Conservation (phyloP, 164 flowering plant species). For the Tinospora cordifolia region DNA sequence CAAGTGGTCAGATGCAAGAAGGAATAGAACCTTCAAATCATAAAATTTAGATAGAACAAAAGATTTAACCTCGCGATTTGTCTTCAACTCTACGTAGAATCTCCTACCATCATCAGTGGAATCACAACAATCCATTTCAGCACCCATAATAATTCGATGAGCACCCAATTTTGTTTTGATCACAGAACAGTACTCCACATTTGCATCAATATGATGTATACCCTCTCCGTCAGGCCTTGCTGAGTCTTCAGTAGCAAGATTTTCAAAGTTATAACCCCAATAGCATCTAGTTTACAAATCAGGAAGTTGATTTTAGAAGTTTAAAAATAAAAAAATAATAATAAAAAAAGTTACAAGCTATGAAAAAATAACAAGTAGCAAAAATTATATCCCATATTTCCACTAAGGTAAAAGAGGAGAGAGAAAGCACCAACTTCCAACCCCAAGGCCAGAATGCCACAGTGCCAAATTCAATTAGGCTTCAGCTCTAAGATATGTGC, state of each 20-base stretch:
- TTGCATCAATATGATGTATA: constrained; percentile 76
- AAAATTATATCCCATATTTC: not conserved
- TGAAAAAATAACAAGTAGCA: not conserved
- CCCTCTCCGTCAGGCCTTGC: constrained; percentile 66
- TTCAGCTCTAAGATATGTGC: no score
- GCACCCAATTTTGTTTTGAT: constrained; percentile 93
- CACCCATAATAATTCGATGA: constrained; percentile 94
- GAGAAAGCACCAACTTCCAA: no score
- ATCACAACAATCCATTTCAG: constrained; percentile 99
- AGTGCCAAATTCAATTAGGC: no score
- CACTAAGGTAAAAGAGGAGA: no score
- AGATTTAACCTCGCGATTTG: constrained; percentile 76
- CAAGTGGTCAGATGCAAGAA: constrained; percentile 2
- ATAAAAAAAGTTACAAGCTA: not conserved
- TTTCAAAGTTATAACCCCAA: constrained; percentile 96
- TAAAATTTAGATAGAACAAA: constrained; percentile 1
- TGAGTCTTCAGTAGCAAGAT: constrained; percentile 84
- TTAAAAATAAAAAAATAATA: no score
- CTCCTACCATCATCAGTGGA: constrained; percentile 77
- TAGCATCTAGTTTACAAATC: constrained; percentile 48
- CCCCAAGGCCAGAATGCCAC: no score
- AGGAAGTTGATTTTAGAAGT: not conserved
- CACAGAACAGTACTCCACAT: constrained; percentile 87
- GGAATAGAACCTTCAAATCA: constrained; percentile 4
- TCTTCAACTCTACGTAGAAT: constrained; percentile 88